These are phyloP conservation scores for Cordyceps cicadae DNA, from an alignment of 2,329 filamentous ascomycete genomes.

Conservation along the genomic window DNA sequence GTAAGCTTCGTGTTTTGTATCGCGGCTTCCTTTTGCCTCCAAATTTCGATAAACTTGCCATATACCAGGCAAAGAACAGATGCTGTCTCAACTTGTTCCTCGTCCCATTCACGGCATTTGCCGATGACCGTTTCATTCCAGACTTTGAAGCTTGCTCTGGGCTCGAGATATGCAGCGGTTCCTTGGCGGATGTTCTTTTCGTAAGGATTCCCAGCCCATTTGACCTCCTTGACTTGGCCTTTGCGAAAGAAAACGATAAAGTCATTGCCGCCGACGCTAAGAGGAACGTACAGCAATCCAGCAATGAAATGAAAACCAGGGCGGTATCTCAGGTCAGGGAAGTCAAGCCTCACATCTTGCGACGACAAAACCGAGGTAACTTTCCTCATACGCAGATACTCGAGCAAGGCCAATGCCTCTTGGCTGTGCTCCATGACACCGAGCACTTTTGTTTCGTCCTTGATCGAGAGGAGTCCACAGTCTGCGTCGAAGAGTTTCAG, in stretches of 20 bases:
- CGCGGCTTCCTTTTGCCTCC: constrained; percentile 82
- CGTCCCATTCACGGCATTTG: constrained; percentile 79
- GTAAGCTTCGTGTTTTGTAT: constrained; percentile 77
- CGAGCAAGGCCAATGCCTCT: constrained; percentile 74
- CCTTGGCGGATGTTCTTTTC: constrained; percentile 68
- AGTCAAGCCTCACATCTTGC: constrained; percentile 66
- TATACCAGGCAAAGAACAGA: constrained; percentile 84
- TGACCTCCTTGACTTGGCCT: constrained; percentile 66
- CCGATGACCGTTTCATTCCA: constrained; percentile 78
- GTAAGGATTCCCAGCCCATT: constrained; percentile 82
- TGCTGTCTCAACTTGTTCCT: constrained; percentile 82
- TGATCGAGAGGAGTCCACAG: constrained; percentile 75
- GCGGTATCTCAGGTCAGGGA: constrained; percentile 70
- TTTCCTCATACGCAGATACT: constrained; percentile 70
- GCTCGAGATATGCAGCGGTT: constrained; percentile 66
- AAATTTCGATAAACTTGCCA: constrained; percentile 81
- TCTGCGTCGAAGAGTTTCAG: constrained; percentile 80
- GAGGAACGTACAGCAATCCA: constrained; percentile 71
- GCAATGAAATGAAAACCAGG: constrained; percentile 74
- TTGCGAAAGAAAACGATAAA: constrained; percentile 90
- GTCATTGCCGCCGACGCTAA: constrained; percentile 66
- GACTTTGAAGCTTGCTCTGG: constrained; percentile 67
- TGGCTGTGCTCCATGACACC: constrained; percentile 68
- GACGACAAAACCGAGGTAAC: constrained; percentile 70
- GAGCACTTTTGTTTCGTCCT: constrained; percentile 81